Evolutionary conservation across 202 grass and related monocot genomes (phyloP).

Genomic region (Miscanthus sacchariflorus): DNA sequence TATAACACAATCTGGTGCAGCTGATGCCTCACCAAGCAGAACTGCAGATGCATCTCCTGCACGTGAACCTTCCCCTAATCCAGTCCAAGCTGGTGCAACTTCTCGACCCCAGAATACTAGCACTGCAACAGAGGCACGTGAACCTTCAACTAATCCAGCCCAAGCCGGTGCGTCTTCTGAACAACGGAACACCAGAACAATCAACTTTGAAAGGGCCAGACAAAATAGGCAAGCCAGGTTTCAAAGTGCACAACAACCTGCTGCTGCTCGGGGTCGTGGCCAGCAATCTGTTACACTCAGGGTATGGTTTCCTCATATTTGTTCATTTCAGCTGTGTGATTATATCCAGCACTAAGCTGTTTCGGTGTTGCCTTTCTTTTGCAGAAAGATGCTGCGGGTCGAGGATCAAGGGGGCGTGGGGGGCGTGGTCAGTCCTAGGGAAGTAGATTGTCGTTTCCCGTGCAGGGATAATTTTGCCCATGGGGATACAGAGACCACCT

Average conservation of each 20-base stretch:
- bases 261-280: conserved; percentile 53
- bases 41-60: conserved; percentile 47
- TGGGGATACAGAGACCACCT: background rate
- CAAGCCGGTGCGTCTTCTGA: conserved; percentile 30
- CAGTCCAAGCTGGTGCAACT: conserved; percentile 43
- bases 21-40: conserved; percentile 60
- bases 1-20: conserved; percentile 45
- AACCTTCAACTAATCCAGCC: conserved; percentile 20
- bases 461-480: background rate
- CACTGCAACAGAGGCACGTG: conserved; percentile 35
- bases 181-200: conserved; percentile 42
- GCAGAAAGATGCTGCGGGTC: conserved; percentile 48
- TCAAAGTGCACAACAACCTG: background rate
- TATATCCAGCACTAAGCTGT: background rate
- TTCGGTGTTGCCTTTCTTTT: background rate
- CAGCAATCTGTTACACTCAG: conserved; percentile 38
- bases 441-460: background rate
- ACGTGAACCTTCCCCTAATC: conserved; percentile 64
- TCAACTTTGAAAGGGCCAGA: conserved; percentile 62
- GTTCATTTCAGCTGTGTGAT: background rate
- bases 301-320: conserved; percentile 31
- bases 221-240: conserved; percentile 68
- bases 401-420: conserved; percentile 58
- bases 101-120: conserved; percentile 49
- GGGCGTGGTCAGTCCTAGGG: conserved; percentile 55